These are phyloP conservation scores for Phytophthora cryptogea DNA, from an alignment of 352 stramenopile species.

Conservation along the genomic window DNA sequence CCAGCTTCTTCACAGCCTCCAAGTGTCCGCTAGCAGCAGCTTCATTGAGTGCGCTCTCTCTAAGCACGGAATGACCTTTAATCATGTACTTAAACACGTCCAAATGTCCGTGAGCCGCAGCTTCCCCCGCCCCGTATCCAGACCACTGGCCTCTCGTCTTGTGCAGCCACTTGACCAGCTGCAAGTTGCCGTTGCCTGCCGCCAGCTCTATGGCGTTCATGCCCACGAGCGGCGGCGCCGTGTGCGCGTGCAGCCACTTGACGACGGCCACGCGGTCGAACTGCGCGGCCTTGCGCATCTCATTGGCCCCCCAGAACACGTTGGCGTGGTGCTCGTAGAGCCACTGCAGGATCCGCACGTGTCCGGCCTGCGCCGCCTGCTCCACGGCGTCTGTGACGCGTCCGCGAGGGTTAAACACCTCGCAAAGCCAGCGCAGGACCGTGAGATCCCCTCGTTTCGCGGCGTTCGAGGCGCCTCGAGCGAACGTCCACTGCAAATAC, in stretches of 20 bases:
- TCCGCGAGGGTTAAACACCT: constrained; percentile 30
- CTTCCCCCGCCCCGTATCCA: constrained; percentile 38
- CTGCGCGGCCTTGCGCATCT: constrained; percentile 35
- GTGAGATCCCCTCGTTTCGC: constrained; percentile 27
- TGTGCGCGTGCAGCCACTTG: constrained; percentile 37
- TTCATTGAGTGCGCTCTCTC: constrained; percentile 29
- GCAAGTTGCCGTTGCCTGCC: constrained; percentile 37
- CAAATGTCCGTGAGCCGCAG: constrained; percentile 38
- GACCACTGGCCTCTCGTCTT: constrained; percentile 34
- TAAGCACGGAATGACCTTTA: constrained; percentile 37
- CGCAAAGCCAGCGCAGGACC: constrained; percentile 34
- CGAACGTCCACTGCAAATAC: constrained; percentile 40
- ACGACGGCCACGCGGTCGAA: constrained; percentile 29
- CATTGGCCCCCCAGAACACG: constrained; percentile 41
- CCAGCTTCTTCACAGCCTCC: constrained; percentile 38
- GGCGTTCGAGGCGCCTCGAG: constrained; percentile 25
- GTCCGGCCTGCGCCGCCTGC: constrained; percentile 20
- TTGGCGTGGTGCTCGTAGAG: constrained; percentile 22
- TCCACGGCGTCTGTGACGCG: constrained; percentile 34
- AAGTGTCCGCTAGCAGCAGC: constrained; percentile 38
- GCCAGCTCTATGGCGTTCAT: constrained; percentile 38
- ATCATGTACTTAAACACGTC: constrained; percentile 45
- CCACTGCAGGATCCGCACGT: constrained; percentile 34
- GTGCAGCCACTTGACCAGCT: constrained; percentile 44
- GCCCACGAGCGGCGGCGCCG: constrained; percentile 31